Evolutionary conservation across 148 eudicot genomes (phyloP).

Genomic region (Chenopodium album): DNA sequence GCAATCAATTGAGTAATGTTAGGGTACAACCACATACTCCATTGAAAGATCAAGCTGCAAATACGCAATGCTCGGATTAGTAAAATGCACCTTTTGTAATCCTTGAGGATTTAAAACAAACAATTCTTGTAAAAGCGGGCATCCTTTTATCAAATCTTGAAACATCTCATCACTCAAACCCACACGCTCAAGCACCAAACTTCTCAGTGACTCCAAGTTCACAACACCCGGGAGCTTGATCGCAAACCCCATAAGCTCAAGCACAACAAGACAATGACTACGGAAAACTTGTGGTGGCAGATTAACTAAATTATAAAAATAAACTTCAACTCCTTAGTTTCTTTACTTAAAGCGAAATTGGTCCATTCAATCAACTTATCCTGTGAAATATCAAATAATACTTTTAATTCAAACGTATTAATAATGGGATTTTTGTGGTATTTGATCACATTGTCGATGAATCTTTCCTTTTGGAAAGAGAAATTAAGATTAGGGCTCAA

Average conservation of each 20-base stretch:
- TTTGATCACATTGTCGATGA: neutral
- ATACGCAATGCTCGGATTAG: neutral
- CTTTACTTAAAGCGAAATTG: neutral
- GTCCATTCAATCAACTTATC: neutral
- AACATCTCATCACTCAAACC: neutral
- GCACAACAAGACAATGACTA: neutral
- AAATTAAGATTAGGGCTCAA: neutral
- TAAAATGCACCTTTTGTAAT: neutral
- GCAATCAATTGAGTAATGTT: neutral
- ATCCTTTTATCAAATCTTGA: neutral
- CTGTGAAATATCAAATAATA: no score
- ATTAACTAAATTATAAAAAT: rapidly evolving
- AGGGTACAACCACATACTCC: no score
- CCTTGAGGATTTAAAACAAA: neutral
- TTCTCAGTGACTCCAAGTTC: neutral
- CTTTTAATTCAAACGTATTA: neutral
- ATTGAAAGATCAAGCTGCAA: neutral
- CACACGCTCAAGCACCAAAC: neutral
- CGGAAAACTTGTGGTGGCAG: neutral
- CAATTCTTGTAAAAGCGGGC: neutral
- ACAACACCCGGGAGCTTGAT: neutral
- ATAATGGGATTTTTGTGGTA: neutral
- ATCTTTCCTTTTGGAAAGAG: no score
- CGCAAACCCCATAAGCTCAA: neutral
- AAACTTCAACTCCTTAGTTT: neutral